Evolutionary conservation across 176 grass and related monocot genomes (phyloP).

Genomic region (sorghum (Sorghum bicolor)): Sorghum_bicolor_NCBIv3 NC_012872.2:70502501-70503000

Average conservation of each 20-base stretch:
- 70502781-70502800: not conserved
- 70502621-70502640: not conserved
- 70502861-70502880: conserved; percentile 11
- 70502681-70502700: conserved; percentile 99
- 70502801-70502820: not conserved
- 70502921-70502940: conserved; percentile 25
- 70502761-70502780: conserved; percentile 7
- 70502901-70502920: conserved; percentile 3
- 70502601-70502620: conserved; percentile 5
- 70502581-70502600: conserved; percentile 19
- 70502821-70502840: not conserved
- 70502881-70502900: not conserved
- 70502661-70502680: conserved; percentile 78
- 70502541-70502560: conserved; percentile 95
- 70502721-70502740: conserved; percentile 67
- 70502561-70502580: conserved; percentile 97
- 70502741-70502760: conserved; percentile 39
- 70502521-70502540: conserved; percentile 79
- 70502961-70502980: not conserved
- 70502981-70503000: conserved; percentile 90
- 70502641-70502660: not conserved
- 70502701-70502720: conserved; percentile 96
- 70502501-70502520: conserved; percentile 92
- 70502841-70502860: not conserved
- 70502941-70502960: conserved; percentile 20